Evolutionary conservation across 805 yeast genomes (phyloP).

Genomic region (Kazachstania africana): DNA sequence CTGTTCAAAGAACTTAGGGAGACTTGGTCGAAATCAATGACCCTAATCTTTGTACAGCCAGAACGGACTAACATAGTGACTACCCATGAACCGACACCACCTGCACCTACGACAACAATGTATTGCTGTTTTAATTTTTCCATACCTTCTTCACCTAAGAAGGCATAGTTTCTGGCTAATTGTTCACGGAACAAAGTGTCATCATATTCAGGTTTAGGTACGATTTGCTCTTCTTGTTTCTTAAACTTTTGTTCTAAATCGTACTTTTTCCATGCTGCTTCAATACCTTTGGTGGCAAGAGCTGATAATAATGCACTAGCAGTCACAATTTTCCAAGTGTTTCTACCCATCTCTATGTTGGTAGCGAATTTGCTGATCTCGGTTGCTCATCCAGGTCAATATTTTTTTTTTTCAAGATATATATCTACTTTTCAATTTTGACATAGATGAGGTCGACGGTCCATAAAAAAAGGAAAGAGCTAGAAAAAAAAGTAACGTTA

Average conservation of each 20-base stretch:
- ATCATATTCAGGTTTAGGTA: constrained; percentile 33
- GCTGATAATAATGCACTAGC: constrained; percentile 25
- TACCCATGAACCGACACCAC: constrained; percentile 98
- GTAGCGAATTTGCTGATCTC: too few relatives aligned
- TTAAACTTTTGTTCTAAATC: constrained; percentile 2
- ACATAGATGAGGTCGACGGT: too few relatives aligned
- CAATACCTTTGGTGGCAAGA: constrained; percentile 22
- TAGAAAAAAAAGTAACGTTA: not conserved
- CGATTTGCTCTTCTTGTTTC: not conserved
- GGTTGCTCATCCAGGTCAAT: too few relatives aligned
- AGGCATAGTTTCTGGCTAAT: constrained; percentile 86
- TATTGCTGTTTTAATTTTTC: constrained; percentile 54
- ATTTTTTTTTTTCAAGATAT: too few relatives aligned
- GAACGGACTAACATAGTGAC: constrained; percentile 84
- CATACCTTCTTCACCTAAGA: constrained; percentile 80
- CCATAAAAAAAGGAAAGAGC: too few relatives aligned
- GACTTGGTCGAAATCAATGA: constrained; percentile 94
- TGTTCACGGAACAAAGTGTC: constrained; percentile 82
- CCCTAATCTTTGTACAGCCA: constrained; percentile 67
- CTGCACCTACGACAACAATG: constrained; percentile 82
- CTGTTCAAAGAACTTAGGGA: constrained; percentile 83
- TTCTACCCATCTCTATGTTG: constrained; percentile 1
- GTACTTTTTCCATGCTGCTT: constrained; percentile 18
- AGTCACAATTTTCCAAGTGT: constrained; percentile 20
- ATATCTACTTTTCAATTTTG: too few relatives aligned